Evolutionary conservation across 768 basidiomycete genomes (phyloP), one percentile per base, ranked within the genome.

Genomic region (Cystoderma amianthinum): DNA sequence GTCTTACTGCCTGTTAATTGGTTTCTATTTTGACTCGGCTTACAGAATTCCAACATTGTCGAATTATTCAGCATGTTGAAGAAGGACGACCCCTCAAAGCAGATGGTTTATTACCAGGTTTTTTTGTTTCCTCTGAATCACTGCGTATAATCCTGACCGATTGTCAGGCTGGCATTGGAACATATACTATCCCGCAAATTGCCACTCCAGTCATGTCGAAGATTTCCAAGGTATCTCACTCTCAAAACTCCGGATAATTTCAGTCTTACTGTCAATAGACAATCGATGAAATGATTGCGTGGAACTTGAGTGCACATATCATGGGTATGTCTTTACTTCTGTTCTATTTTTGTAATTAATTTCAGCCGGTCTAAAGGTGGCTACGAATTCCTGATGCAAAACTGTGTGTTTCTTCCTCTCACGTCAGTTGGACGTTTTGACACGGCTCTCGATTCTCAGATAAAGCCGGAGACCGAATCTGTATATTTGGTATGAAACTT

Each of bases 361-460:
- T 20, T 33, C 16, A 30, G 16, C 17, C 9, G 34, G 13, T 19
- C 5, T 19, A 5, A 34, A 72, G 75, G 62, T 30, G 78, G 77
- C 1, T 78, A 79, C 41, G 67, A 70, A 47, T 80, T 78, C 48
- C 53, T 80, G 35, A 79, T 79, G 78, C 69, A 77, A 38, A 75
- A 76, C 44, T 78, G 73, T 72, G 48, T 15, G 60, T 55, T 2
- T 4, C 12, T 28, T n/a, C 18, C 25, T 32, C 28, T 21, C 13
- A 41, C n/a, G 13, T 25, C 23, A 1, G 15, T 11, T 25, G 18
- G n/a, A 12, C 17, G 21, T 15, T 12, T 36, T 25, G 18, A 37
- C 39, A 11, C 18, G 34, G 19, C 36, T 11, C 30, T 23, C 18
- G 38, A 15, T 25, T 33, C 5, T 12, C 7, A 73, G 71, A 74